These are phyloP conservation scores for Mycena citricolor DNA, from an alignment of 1,284 basidiomycete genomes.

Conservation along the genomic window DNA sequence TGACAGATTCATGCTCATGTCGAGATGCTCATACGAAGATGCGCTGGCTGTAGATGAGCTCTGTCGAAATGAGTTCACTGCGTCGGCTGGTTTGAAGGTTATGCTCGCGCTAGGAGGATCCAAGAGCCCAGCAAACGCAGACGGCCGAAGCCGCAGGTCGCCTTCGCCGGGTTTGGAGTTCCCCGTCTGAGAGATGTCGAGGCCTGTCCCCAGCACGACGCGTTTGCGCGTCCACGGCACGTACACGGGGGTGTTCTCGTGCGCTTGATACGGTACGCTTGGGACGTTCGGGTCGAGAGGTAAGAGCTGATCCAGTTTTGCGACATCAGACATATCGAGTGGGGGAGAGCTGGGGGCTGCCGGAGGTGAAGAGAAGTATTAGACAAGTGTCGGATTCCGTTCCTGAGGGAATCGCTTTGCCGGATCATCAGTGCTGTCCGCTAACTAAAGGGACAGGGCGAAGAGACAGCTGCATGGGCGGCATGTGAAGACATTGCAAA, in stretches of 20 bases:
- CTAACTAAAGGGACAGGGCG: too few species aligned
- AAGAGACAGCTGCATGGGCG: too few species aligned
- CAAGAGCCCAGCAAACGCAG: neutral
- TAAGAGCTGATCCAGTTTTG: neutral
- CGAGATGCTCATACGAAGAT: slow-evolving; percentile 7
- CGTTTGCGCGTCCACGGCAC: slow-evolving; percentile 7
- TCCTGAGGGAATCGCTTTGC: too few species aligned
- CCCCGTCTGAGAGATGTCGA: slow-evolving; percentile 1
- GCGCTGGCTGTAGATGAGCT: neutral
- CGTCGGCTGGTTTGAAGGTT: slow-evolving; percentile 4
- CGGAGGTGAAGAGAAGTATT: too few species aligned
- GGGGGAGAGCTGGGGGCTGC: too few species aligned
- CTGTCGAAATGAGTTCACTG: slow-evolving; percentile 3
- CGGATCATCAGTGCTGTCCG: too few species aligned
- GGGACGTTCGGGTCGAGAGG: neutral
- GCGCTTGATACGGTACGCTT: slow-evolving; percentile 1
- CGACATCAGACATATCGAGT: too few species aligned
- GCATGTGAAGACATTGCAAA: too few species aligned
- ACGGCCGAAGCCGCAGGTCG: neutral
- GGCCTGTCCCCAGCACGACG: neutral
- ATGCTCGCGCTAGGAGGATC: neutral
- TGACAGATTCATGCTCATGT: neutral
- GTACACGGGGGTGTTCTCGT: neutral
- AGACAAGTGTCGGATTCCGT: too few species aligned
- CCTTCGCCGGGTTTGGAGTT: neutral